phyloP scores from a whole-genome alignment of 495 filamentous ascomycete genomes.

The Chaetomium tenue region DNA sequence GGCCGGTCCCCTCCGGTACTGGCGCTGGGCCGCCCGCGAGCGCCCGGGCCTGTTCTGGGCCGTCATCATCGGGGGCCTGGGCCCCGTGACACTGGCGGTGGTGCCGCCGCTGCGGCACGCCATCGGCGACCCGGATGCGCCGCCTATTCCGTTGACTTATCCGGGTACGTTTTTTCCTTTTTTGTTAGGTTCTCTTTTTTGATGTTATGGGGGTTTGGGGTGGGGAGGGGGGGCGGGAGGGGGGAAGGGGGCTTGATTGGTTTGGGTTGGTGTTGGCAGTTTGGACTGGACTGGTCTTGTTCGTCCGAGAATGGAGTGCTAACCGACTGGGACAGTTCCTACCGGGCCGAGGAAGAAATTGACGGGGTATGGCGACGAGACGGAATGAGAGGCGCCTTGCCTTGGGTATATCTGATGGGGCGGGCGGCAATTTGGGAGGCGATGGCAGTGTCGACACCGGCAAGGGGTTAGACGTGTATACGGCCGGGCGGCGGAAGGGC shows the following conservation, averaged over 20 bases:
- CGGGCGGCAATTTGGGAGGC: background rate
- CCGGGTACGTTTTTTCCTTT: constrained; percentile 61
- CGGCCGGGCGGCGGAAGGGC: background rate
- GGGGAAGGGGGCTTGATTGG: background rate
- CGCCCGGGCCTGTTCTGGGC: constrained; percentile 88
- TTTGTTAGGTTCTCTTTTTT: background rate
- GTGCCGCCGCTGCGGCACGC: constrained; percentile 66
- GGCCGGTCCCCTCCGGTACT: constrained; percentile 73
- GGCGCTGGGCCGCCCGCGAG: constrained; percentile 81
- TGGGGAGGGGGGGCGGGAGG: background rate
- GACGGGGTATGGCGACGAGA: constrained; percentile 72
- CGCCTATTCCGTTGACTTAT: constrained; percentile 81
- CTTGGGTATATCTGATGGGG: background rate
- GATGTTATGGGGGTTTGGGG: background rate
- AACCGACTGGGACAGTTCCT: constrained; percentile 57
- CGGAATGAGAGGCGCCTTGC: constrained; percentile 15
- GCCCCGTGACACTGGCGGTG: constrained; percentile 64
- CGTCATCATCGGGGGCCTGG: constrained; percentile 64
- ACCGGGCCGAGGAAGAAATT: constrained; percentile 67
- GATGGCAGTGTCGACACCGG: background rate
- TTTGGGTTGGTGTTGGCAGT: no score
- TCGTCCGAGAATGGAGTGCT: no score
- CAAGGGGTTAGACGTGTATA: background rate
- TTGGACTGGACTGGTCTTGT: no score
- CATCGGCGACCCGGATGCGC: constrained; percentile 67